These are phyloP conservation scores for Zygosaccharomyces pseudobailii DNA, from an alignment of 1,139 yeast species.

Conservation along the genomic window DNA sequence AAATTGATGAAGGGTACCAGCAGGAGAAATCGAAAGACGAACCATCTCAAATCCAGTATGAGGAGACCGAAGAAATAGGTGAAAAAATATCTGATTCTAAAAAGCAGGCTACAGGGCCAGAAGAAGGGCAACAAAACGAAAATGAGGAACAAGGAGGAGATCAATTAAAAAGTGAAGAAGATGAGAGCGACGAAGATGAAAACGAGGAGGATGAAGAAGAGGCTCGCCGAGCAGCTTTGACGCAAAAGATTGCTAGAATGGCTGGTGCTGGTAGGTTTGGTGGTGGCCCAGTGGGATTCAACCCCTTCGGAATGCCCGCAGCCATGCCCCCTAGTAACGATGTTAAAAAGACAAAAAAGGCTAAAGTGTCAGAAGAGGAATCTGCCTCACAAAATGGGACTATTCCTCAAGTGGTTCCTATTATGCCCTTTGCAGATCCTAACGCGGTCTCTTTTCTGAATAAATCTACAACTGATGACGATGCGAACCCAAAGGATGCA, in stretches of 20 bases:
- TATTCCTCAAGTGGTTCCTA: conserved; percentile 43
- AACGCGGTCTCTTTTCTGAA: conserved; percentile 23
- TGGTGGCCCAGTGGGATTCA: conserved; percentile 69
- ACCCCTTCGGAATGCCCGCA: conserved; percentile 48
- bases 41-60: neutral
- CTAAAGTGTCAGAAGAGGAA: conserved; percentile 25
- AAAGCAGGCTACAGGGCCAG: neutral
- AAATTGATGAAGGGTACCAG: neutral
- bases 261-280: conserved; percentile 91
- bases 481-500: conserved; percentile 11
- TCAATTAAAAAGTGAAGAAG: conserved; percentile 8
- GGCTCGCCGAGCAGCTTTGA: conserved; percentile 66
- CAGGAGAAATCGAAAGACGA: neutral
- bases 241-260: conserved; percentile 93
- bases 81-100: neutral
- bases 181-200: conserved; percentile 19
- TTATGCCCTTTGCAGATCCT: conserved; percentile 46
- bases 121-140: neutral
- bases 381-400: conserved; percentile 15
- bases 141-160: conserved; percentile 3
- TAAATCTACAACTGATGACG: conserved; percentile 20
- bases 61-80: no score
- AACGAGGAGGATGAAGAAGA: conserved; percentile 71
- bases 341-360: conserved; percentile 28
- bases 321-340: conserved; percentile 24